Evolutionary conservation across 495 filamentous ascomycete species (phyloP).

Genomic region (Aspergillus asperescens): DNA sequence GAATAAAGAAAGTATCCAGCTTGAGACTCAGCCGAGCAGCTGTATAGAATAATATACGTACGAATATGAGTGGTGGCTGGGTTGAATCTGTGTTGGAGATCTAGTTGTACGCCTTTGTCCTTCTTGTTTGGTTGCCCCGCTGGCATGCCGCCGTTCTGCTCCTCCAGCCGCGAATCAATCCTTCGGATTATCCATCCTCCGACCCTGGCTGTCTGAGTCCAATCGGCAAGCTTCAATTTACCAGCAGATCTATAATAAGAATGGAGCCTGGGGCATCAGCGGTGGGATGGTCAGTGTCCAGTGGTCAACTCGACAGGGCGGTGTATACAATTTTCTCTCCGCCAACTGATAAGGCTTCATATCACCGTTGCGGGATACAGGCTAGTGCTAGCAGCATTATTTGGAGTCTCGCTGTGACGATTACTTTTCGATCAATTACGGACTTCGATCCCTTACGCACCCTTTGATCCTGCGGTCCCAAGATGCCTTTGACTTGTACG

Average conservation of each 20-base stretch:
- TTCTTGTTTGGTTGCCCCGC: conserved; percentile 17
- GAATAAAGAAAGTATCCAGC: not conserved
- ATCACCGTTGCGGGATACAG: conserved; percentile 14
- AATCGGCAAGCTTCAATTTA: conserved; percentile 13
- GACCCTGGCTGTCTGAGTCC: conserved; percentile 17
- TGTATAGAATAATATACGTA: not conserved
- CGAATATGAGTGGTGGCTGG: not conserved
- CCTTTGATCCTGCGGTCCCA: conserved; percentile 1
- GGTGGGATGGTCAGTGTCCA: not conserved
- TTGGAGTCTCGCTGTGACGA: not conserved
- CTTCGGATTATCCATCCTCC: conserved; percentile 16
- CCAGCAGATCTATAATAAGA: conserved; percentile 6
- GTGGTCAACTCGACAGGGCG: conserved; percentile 7
- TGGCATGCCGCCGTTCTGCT: conserved; percentile 7
- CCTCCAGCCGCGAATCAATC: conserved; percentile 9
- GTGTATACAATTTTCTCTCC: conserved; percentile 16
- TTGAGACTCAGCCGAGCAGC: not conserved
- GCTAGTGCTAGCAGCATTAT: conserved; percentile 4
- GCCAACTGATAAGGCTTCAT: conserved; percentile 17
- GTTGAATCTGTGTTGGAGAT: not conserved
- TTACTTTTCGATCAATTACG: conserved; percentile 3
- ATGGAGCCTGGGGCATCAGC: conserved; percentile 1
- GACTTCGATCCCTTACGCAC: not conserved
- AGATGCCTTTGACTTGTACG: conserved; percentile 44
- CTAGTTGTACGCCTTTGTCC: conserved; percentile 7